phyloP scores from a whole-genome alignment of 2,329 filamentous ascomycete genomes.

The Monilinia fructicola region DNA sequence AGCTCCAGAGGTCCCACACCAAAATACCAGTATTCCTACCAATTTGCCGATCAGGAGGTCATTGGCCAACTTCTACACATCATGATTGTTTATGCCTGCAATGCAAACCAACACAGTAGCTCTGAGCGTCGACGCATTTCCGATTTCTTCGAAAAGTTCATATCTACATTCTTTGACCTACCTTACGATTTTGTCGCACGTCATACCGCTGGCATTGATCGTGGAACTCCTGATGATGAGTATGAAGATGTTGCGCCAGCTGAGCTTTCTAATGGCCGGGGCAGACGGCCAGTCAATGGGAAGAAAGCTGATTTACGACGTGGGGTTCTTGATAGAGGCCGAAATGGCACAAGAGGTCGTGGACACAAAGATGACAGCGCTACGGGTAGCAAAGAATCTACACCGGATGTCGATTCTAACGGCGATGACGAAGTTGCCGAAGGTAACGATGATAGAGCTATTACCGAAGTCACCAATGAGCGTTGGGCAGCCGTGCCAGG shows the following conservation, averaged over 20 bases:
- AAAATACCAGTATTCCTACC: conserved; percentile 73
- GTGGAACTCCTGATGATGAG: conserved; percentile 73
- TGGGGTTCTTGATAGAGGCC: conserved; percentile 77
- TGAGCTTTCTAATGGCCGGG: conserved; percentile 67
- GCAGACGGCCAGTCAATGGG: conserved; percentile 60
- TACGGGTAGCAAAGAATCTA: conserved; percentile 81
- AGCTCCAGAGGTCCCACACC: conserved; percentile 61
- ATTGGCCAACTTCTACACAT: conserved; percentile 62
- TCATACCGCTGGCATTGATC: conserved; percentile 66
- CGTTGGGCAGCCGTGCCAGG: conserved; percentile 63
- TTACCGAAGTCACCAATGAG: conserved; percentile 64
- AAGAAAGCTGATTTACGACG: conserved; percentile 81
- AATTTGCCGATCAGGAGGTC: conserved; percentile 70
- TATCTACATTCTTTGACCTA: conserved; percentile 75
- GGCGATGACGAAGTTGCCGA: conserved; percentile 75
- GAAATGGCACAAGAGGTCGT: conserved; percentile 68
- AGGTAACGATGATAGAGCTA: conserved; percentile 55
- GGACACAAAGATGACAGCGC: conserved; percentile 79
- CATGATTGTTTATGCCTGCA: conserved; percentile 63
- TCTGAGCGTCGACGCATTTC: conserved; percentile 72
- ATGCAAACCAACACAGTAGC: conserved; percentile 68
- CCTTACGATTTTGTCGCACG: conserved; percentile 67
- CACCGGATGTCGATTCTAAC: conserved; percentile 76
- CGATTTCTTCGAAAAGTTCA: conserved; percentile 74
- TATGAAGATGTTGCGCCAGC: conserved; percentile 62